phyloP scores from a whole-genome alignment of 2,329 filamentous ascomycete species.

The Trichothecium roseum region DNA sequence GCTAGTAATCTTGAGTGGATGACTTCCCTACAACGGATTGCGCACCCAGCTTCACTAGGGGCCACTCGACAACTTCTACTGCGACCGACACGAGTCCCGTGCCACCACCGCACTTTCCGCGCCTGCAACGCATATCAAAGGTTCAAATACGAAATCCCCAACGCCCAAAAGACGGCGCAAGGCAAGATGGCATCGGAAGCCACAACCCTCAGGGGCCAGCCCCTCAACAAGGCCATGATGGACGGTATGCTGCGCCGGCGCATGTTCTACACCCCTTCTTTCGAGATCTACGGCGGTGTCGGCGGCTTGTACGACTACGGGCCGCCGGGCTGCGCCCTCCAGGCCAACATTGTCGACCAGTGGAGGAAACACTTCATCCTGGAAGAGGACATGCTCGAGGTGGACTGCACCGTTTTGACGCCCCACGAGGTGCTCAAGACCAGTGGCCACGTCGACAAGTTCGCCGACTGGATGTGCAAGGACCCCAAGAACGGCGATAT shows the following conservation, averaged over 20 bases:
- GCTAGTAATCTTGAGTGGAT: conserved; percentile 15
- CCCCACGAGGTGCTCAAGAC: conserved; percentile 92
- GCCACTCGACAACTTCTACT: conserved; percentile 1
- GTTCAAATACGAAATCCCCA: conserved; percentile 1
- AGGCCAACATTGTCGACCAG: conserved; percentile 76
- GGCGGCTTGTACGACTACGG: conserved; percentile 90
- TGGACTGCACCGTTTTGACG: conserved; percentile 89
- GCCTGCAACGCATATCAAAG: neutral
- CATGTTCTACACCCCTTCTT: conserved; percentile 89
- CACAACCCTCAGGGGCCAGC: conserved; percentile 80
- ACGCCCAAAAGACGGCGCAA: conserved; percentile 3
- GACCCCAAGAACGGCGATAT: conserved; percentile 97
- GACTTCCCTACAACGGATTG: conserved; percentile 9
- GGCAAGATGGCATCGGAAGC: conserved; percentile 36
- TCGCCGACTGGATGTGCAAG: conserved; percentile 99
- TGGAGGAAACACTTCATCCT: conserved; percentile 93
- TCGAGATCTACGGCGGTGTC: conserved; percentile 89
- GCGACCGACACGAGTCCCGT: neutral
- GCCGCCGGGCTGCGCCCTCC: conserved; percentile 74
- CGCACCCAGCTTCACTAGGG: neutral
- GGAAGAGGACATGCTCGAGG: conserved; percentile 90
- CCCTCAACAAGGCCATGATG: conserved; percentile 71
- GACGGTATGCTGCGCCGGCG: conserved; percentile 81
- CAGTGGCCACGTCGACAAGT: conserved; percentile 93
- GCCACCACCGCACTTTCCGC: neutral